Evolutionary conservation across 1,284 basidiomycete species (phyloP).

Genomic region (Rhodotorula sp.): DNA sequence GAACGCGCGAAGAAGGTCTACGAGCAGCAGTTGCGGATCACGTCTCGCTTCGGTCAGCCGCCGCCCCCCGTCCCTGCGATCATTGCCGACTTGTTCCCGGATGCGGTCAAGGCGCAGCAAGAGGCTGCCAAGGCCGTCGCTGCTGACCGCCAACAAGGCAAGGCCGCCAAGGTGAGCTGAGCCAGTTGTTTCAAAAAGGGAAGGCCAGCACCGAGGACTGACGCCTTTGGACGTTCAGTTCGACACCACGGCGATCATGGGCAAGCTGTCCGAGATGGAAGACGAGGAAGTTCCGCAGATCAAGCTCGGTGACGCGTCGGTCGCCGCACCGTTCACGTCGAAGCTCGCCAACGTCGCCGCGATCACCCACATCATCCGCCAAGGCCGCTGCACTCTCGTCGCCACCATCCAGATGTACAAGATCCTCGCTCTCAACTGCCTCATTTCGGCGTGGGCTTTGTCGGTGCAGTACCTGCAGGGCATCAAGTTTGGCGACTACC

Average conservation of each 20-base stretch:
- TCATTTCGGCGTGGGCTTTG: conserved; percentile 92
- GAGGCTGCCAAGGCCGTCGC: conserved; percentile 58
- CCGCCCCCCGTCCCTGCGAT: conserved; percentile 77
- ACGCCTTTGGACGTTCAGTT: conserved; percentile 59
- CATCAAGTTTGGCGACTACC: conserved; percentile 95
- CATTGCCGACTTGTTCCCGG: conserved; percentile 78
- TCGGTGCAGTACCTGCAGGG: conserved; percentile 95
- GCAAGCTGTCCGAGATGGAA: conserved; percentile 86
- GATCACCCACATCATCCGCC: conserved; percentile 90
- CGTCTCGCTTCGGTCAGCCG: conserved; percentile 80
- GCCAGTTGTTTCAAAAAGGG: no score
- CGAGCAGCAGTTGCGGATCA: conserved; percentile 86
- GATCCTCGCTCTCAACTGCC: conserved; percentile 89
- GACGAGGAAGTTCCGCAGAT: conserved; percentile 93
- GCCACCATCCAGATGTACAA: conserved; percentile 99
- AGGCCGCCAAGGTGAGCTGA: conserved; percentile 71
- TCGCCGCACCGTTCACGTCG: conserved; percentile 93
- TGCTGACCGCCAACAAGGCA: conserved; percentile 22
- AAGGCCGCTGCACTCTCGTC: conserved; percentile 92
- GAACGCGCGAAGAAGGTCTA: conserved; percentile 93
- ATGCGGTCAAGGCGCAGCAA: conserved; percentile 84
- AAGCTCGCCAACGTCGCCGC: conserved; percentile 90
- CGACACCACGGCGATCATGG: conserved; percentile 79
- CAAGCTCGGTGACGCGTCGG: conserved; percentile 93
- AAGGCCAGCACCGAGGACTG: no score